Evolutionary conservation across 768 basidiomycete species (phyloP).

Genomic region (Termitomyces bulborhizus): DNA sequence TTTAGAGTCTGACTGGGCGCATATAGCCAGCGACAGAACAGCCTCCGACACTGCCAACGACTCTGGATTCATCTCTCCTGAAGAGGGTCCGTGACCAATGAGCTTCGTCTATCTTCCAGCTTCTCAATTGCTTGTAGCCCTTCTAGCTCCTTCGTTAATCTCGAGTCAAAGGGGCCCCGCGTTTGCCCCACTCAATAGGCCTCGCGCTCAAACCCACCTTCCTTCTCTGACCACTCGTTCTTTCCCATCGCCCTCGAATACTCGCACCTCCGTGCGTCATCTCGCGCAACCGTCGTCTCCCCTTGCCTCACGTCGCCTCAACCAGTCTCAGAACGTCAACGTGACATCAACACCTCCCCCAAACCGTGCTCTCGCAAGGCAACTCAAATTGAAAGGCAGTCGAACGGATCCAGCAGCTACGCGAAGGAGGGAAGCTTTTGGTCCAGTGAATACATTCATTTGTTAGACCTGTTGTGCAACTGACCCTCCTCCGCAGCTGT

Average conservation of each 20-base stretch:
- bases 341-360: conserved; percentile 63
- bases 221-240: conserved; percentile 25
- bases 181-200: conserved; percentile 32
- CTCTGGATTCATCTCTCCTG: conserved; percentile 36
- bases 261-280: conserved; percentile 18
- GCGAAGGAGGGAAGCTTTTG: conserved; percentile 38
- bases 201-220: conserved; percentile 56
- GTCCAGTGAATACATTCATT: conserved; percentile 23
- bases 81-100: conserved; percentile 36
- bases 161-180: conserved; percentile 28
- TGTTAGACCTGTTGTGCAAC: conserved; percentile 21
- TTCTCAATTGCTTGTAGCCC: conserved; percentile 28
- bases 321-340: conserved; percentile 24
- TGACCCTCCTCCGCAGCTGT: conserved; percentile 20
- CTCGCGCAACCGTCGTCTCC: conserved; percentile 25
- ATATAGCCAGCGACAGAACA: conserved; percentile 47
- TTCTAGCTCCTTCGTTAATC: conserved; percentile 56
- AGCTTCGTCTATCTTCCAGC: conserved; percentile 6
- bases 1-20: conserved; percentile 26
- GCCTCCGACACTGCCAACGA: conserved; percentile 44
- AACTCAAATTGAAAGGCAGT: conserved; percentile 63
- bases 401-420: conserved; percentile 65
- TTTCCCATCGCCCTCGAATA: conserved; percentile 31
- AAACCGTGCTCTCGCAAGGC: conserved; percentile 45
- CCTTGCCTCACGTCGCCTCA: conserved; percentile 27